A percentile compares a stretch with the other conserved stretches of the same genome.
These are phyloP conservation scores for Syncephalastrum sp. DNA, from an alignment of 371 early-diverging fungal species.

Conservation along the genomic window DNA sequence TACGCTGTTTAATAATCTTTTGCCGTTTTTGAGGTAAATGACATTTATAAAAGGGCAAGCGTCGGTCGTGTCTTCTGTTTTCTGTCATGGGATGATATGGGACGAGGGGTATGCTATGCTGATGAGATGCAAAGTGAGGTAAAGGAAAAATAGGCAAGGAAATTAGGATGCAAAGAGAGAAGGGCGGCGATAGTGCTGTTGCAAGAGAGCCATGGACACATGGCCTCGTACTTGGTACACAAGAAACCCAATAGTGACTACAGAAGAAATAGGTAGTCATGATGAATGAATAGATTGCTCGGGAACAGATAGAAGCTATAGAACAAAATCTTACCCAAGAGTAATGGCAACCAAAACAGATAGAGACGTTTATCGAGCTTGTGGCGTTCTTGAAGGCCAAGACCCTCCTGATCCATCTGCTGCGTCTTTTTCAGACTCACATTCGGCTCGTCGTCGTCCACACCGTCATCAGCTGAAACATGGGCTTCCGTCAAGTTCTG, in stretches of 20 bases:
- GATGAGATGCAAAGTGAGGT: too few relatives aligned
- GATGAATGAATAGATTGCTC: neutral
- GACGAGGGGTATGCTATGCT: too few relatives aligned
- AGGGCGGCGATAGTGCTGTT: neutral
- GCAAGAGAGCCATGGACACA: neutral
- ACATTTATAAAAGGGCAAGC: too few relatives aligned
- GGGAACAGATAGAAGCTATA: neutral
- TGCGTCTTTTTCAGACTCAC: neutral
- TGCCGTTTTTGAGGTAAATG: too few relatives aligned
- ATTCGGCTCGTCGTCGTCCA: slow-evolving; percentile 1
- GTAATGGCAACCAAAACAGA: slow-evolving; percentile 34
- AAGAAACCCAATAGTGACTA: slow-evolving; percentile 13
- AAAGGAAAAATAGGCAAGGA: too few relatives aligned
- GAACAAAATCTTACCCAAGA: slow-evolving; percentile 22
- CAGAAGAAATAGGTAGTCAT: neutral
- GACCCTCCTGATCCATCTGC: slow-evolving; percentile 26
- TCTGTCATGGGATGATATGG: too few relatives aligned
- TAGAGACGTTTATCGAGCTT: slow-evolving; percentile 32
- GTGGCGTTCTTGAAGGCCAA: slow-evolving; percentile 20
- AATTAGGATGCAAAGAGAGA: neutral
- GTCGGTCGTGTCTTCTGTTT: too few relatives aligned
- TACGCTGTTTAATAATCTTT: too few relatives aligned
- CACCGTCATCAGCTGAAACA: too few relatives aligned
- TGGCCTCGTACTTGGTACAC: slow-evolving; percentile 10
- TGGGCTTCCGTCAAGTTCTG: neutral